phyloP scores from a whole-genome alignment of 345 rosid species.

The Lepidium aucheri region DNA sequence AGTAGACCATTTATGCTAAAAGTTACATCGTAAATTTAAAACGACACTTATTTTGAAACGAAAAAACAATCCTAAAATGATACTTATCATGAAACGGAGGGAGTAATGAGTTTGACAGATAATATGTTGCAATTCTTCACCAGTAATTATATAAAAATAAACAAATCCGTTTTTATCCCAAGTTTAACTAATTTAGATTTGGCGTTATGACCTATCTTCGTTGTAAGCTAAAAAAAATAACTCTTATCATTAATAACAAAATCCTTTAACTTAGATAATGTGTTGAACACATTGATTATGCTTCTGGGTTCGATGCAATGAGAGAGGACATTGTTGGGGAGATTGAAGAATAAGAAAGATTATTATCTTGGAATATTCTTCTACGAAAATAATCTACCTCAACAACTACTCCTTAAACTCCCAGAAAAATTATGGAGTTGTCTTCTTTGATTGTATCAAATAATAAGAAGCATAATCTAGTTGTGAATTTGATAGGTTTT shows the following conservation, averaged over 20 bases:
- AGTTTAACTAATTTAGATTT: conserved; percentile 17
- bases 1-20: too few relatives aligned
- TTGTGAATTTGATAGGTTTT: conserved; percentile 11
- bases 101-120: too few relatives aligned
- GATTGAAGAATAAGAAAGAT: conserved; percentile 10
- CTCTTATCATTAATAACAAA: not conserved
- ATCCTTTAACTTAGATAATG: conserved; percentile 17
- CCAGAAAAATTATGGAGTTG: conserved; percentile 3
- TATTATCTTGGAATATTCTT: conserved; percentile 18
- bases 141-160: not conserved
- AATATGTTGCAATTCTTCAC: not conserved
- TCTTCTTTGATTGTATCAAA: conserved; percentile 19
- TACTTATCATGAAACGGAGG: too few relatives aligned
- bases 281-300: conserved; percentile 9
- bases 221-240: conserved; percentile 16
- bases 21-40: too few relatives aligned
- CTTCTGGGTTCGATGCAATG: conserved; percentile 9
- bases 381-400: conserved; percentile 16
- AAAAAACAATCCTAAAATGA: too few relatives aligned
- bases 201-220: conserved; percentile 10
- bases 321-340: conserved; percentile 21
- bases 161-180: conserved; percentile 12
- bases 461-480: conserved; percentile 15
- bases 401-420: not conserved
- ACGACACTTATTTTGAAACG: too few relatives aligned